These are phyloP conservation scores for Marchantia paleacea DNA, from an alignment of 225 moss, liverwort and hornwort genomes.

Conservation along the genomic window DNA sequence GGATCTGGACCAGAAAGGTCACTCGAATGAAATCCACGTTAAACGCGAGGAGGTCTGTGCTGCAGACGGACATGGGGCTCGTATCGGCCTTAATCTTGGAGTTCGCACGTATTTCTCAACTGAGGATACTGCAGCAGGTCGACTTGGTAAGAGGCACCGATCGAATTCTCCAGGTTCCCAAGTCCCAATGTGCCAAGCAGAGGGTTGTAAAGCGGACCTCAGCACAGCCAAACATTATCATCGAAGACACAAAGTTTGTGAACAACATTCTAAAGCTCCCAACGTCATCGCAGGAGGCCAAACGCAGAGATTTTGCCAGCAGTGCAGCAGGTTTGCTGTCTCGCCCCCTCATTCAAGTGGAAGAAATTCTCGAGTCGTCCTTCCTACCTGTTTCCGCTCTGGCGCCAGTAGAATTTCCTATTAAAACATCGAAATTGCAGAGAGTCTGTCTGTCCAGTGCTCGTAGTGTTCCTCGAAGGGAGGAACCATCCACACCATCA, in stretches of 20 bases:
- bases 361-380: no score
- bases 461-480: no score
- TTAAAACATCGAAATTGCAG: no score
- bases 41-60: constrained; percentile 42
- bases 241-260: constrained; percentile 94
- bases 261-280: constrained; percentile 81
- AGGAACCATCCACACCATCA: no score
- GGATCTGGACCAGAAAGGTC: constrained; percentile 32
- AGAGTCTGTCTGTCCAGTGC: no score
- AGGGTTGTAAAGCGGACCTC: constrained; percentile 89
- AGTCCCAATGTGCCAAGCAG: constrained; percentile 88
- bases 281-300: constrained; percentile 63
- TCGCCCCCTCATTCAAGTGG: not conserved
- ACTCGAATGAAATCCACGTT: constrained; percentile 27
- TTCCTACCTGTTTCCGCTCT: no score
- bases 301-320: constrained; percentile 93
- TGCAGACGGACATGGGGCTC: constrained; percentile 60
- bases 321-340: constrained; percentile 76
- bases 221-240: constrained; percentile 89
- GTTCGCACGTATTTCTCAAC: constrained; percentile 91
- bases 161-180: constrained; percentile 79
- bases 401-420: no score
- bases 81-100: constrained; percentile 94
- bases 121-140: constrained; percentile 78
- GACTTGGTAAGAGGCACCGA: constrained; percentile 75